Percentiles rank a stretch among this genome's conserved stretches.
Conservation (phyloP, 768 basidiomycete species). For the Glaciozyma antarctica region DNA sequence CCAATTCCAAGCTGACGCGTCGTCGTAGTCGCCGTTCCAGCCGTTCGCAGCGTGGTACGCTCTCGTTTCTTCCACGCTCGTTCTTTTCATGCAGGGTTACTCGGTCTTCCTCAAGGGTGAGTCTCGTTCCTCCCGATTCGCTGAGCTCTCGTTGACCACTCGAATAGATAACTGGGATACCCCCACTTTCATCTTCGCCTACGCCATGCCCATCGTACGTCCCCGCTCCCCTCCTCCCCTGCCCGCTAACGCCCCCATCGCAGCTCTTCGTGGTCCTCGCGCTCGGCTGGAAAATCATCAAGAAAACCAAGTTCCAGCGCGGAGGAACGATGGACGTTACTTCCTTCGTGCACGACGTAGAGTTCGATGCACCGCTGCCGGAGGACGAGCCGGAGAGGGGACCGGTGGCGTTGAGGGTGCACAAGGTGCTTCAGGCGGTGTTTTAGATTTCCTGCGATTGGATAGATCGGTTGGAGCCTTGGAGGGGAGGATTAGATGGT, state of each 20-base stretch:
- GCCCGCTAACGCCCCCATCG: background rate
- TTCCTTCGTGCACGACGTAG: background rate
- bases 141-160: too few relatives aligned
- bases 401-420: too few relatives aligned
- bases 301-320: constrained; percentile 1
- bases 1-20: too few relatives aligned
- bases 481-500: too few relatives aligned
- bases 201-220: background rate
- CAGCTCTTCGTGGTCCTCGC: background rate
- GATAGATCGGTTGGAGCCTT: too few relatives aligned
- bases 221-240: background rate
- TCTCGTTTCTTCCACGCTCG: background rate
- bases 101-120: background rate
- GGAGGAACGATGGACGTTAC: background rate
- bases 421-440: too few relatives aligned
- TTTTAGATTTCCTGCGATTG: too few relatives aligned
- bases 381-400: too few relatives aligned
- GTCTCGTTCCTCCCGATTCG: background rate
- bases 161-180: background rate
- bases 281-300: background rate
- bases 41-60: background rate
- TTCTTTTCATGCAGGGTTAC: constrained; percentile 1
- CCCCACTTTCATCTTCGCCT: background rate
- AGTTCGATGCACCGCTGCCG: background rate
- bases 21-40: background rate